Evolutionary conservation across 2,329 filamentous ascomycete species (phyloP).

Genomic region (Thermothelomyces thermophilus): DNA sequence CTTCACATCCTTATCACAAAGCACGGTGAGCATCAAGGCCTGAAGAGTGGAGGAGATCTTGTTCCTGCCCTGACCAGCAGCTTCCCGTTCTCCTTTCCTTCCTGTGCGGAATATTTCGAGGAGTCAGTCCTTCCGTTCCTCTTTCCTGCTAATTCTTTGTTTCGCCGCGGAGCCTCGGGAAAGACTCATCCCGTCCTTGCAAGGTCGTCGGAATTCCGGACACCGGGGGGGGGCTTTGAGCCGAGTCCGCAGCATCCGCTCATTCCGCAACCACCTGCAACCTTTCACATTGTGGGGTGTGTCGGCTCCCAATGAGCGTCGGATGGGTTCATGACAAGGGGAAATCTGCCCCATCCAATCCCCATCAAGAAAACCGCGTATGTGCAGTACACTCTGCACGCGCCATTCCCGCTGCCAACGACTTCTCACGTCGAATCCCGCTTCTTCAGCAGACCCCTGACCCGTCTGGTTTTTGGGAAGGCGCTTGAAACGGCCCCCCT

Average conservation of each 20-base stretch:
- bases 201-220: neutral
- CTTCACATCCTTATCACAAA: no score
- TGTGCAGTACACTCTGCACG: neutral
- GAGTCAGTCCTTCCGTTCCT: no score
- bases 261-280: neutral
- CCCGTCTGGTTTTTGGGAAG: neutral
- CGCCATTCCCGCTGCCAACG: neutral
- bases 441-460: neutral
- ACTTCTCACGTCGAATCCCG: constrained; percentile 2
- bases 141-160: no score
- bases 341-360: neutral
- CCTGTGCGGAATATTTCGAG: no score
- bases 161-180: neutral
- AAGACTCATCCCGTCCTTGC: constrained; percentile 8
- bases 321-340: no score
- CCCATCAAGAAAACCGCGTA: neutral
- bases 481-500: constrained; percentile 10
- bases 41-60: neutral
- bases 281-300: no score
- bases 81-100: no score
- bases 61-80: neutral
- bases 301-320: no score
- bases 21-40: no score
- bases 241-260: neutral
- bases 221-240: neutral